Evolutionary conservation across 371 early-diverging fungal genomes (phyloP).

Genomic region (Rhizopus arrhizus): DNA sequence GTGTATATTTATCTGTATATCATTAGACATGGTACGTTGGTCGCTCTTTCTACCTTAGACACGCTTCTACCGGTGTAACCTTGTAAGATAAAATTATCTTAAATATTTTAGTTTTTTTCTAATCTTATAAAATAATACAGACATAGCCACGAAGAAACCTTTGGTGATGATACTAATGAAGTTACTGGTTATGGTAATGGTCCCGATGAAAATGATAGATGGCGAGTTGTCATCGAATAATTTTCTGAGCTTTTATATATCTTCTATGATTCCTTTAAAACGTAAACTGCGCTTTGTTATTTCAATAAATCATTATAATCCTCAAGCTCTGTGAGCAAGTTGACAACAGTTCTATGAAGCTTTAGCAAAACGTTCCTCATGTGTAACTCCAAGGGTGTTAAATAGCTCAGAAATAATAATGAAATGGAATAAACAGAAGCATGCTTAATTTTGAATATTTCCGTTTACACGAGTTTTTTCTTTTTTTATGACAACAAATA

Average conservation of each 20-base stretch:
- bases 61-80: constrained; percentile 50
- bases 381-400: too few species aligned
- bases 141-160: constrained; percentile 47
- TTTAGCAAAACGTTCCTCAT: too few species aligned
- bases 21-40: constrained; percentile 52
- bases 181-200: constrained; percentile 57
- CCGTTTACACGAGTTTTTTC: too few species aligned
- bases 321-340: too few species aligned
- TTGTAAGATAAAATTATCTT: constrained; percentile 36
- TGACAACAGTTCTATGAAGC: too few species aligned
- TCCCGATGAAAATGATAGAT: constrained; percentile 62
- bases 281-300: too few species aligned
- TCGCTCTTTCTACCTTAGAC: constrained; percentile 53
- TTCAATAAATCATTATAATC: too few species aligned
- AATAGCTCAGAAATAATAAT: too few species aligned
- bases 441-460: too few species aligned
- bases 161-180: constrained; percentile 47
- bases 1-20: background rate
- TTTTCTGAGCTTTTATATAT: constrained; percentile 12
- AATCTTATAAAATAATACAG: constrained; percentile 15
- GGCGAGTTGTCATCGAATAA: constrained; percentile 34
- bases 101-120: background rate
- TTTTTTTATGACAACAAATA: too few species aligned
- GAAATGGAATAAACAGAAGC: too few species aligned
- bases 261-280: background rate